phyloP scores from a whole-genome alignment of 2,329 filamentous ascomycete species.

The Trichoderma simmonsii region DNA sequence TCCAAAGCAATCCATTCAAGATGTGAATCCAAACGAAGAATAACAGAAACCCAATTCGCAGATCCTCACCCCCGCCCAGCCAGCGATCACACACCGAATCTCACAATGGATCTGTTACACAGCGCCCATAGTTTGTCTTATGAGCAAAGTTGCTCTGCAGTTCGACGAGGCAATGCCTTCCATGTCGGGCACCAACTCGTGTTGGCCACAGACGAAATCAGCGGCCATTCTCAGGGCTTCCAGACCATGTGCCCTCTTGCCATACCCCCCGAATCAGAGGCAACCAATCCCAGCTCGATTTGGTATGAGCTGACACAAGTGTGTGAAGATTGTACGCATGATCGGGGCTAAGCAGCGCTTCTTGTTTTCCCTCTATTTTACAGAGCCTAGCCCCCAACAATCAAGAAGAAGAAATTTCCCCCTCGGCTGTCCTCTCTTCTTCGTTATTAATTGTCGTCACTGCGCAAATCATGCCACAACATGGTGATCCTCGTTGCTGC shows the following conservation, averaged over 20 bases:
- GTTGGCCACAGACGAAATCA: neutral
- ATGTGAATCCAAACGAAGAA: neutral
- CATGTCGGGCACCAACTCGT: neutral
- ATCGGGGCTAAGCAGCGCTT: constrained; percentile 14
- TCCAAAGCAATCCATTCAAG: neutral
- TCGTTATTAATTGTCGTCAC: neutral
- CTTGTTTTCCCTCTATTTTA: constrained; percentile 8
- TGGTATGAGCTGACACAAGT: constrained; percentile 10
- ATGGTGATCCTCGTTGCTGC: neutral
- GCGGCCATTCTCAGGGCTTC: neutral
- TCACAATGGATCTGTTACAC: neutral
- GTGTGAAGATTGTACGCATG: constrained; percentile 12
- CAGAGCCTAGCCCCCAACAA: neutral
- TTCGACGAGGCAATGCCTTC: neutral
- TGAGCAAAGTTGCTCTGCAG: neutral
- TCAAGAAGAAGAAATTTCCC: neutral
- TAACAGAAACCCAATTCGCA: neutral
- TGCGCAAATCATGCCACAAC: neutral
- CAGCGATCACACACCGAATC: neutral
- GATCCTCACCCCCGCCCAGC: neutral
- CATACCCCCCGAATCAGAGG: constrained; percentile 15
- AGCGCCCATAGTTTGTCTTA: constrained; percentile 4
- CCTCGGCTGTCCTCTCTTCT: neutral
- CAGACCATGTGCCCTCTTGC: constrained; percentile 18
- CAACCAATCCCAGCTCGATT: constrained; percentile 17